phyloP scores from a whole-genome alignment of 179 eudicot species.

The Carnegiea gigantea region DNA sequence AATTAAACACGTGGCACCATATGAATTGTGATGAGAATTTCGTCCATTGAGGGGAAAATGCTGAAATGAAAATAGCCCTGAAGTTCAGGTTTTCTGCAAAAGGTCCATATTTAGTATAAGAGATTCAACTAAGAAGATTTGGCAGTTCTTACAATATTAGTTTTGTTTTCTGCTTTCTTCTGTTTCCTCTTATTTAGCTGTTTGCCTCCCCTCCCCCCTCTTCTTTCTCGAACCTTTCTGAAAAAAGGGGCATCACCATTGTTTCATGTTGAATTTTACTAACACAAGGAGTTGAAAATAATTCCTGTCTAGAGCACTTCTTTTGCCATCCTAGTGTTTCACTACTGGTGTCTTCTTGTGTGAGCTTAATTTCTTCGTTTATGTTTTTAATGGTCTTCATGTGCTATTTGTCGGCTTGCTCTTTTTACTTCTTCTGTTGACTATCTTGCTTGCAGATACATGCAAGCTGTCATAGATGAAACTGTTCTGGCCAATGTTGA shows the following conservation, averaged over 20 bases:
- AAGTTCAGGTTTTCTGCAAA: not conserved
- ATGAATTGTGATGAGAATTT: not conserved
- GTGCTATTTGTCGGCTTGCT: not conserved
- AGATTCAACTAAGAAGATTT: not conserved
- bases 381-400: not conserved
- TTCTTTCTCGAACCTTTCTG: not conserved
- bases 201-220: too few relatives aligned
- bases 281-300: not conserved
- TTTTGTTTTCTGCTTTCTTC: not conserved
- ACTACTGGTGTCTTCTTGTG: not conserved
- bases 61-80: not conserved
- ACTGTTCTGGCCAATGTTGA: conserved; percentile 58
- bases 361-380: not conserved
- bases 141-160: not conserved
- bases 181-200: not conserved
- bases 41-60: not conserved
- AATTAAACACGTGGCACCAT: not conserved
- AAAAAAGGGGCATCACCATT: not conserved
- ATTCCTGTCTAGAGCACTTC: not conserved
- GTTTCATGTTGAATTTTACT: not conserved
- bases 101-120: not conserved
- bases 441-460: conserved; percentile 59
- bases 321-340: not conserved
- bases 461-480: conserved; percentile 97
- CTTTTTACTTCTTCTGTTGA: conserved; percentile 10